Base-by-base conservation (phyloP, 768 basidiomycete species). In the Lentinula lateritia region DNA sequence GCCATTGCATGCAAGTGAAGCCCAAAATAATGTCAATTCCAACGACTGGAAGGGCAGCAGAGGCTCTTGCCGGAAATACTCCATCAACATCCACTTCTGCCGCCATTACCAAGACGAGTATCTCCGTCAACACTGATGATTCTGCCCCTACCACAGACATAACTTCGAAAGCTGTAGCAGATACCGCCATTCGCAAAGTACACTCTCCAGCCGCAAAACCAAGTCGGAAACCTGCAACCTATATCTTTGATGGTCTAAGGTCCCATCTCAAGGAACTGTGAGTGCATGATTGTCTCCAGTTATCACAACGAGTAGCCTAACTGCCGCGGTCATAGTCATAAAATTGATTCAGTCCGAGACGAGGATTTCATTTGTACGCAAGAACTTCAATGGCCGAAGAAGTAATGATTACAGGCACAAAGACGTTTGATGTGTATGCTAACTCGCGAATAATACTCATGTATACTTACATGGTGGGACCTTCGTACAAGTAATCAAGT, bases 1-100 rank as follows among this genome's bases (percentile, higher is more conserved):
- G 80, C 18, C 82, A 86, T 68, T 88, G 87, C 65, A 23, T 71
- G 28, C 50, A 53, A 36, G 59, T 46, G 15, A 48, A 32, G 36
- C 35, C 58, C 3, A 32, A 60, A 42, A 18, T 10, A 20, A 13
- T 50, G 3, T 7, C 54, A 20, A 39, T 41, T 4, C 2, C 52
- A 52, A 36, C 53, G 1, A 23, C 28, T 15, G 18, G 39, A 18
- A 35, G 6, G 20, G 18, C 28, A 16, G 32, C 38, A 20, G 13
- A 53, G 52, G 2, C 2, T n/a, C n/a, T 20, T 23, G 2, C 28
- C 3, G 28, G 28, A 28, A 28, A 28, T 28, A 28, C 28, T 28
- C 3, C 3, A 28, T 39, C 38, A 50, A 15, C 36, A 20, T 20
- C 35, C 7, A 39, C 53, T 10, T 0, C 15, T 55, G 39, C 15